These are phyloP conservation scores for Dactylorhiza incarnata DNA, from an alignment of 106 monocot genomes.

Conservation along the genomic window DNA sequence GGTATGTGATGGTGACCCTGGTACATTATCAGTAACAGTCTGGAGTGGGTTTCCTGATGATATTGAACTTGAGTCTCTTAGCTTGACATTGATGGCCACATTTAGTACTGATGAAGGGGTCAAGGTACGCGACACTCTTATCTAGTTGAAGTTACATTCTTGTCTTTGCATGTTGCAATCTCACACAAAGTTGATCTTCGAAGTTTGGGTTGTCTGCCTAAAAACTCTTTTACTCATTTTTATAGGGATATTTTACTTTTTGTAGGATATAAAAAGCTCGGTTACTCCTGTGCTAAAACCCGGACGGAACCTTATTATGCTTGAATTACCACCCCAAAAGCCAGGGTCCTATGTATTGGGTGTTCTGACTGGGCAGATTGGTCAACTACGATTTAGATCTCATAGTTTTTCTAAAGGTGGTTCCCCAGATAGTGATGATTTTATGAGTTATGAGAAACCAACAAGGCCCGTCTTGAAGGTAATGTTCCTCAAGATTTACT, in stretches of 20 bases:
- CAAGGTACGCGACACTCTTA: conserved; percentile 45
- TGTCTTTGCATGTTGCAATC: background rate
- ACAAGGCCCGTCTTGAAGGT: conserved; percentile 92
- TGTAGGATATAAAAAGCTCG: conserved; percentile 73
- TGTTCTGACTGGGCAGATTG: conserved; percentile 96
- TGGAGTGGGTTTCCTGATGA: conserved; percentile 99
- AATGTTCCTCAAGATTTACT: conserved; percentile 4
- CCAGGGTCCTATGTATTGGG: conserved; percentile 92
- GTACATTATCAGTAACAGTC: conserved; percentile 62
- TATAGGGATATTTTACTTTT: conserved; percentile 7
- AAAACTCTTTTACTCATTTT: background rate
- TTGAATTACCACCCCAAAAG: conserved; percentile 75
- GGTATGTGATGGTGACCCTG: conserved; percentile 88
- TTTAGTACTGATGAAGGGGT: conserved; percentile 77
- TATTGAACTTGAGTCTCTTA: conserved; percentile 84
- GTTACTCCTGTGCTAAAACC: conserved; percentile 61
- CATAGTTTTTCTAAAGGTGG: conserved; percentile 93
- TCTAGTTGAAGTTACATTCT: conserved; percentile 1
- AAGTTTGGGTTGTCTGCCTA: background rate
- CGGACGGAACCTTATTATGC: conserved; percentile 67
- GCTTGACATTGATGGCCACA: conserved; percentile 68
- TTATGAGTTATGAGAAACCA: conserved; percentile 98
- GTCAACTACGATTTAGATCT: conserved; percentile 83
- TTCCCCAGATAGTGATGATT: conserved; percentile 88
- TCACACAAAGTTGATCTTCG: background rate